Base-by-base conservation (phyloP, 1,284 basidiomycete species). In the Rhizoctonia solani region DNA sequence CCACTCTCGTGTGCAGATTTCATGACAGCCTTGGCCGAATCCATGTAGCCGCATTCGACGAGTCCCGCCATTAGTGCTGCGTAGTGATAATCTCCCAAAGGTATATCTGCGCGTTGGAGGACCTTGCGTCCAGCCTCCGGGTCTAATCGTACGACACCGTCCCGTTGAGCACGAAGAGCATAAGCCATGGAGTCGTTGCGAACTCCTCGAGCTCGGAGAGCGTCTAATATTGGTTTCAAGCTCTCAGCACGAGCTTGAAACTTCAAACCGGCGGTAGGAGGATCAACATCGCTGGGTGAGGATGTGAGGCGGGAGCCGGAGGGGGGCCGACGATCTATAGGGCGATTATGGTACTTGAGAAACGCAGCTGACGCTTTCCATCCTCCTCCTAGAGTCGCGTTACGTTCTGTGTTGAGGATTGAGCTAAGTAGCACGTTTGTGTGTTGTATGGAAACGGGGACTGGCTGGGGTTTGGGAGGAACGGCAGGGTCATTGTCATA, bases 311-410 rank as follows among this genome's bases (percentile, higher is more conserved):
- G 49, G 14, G 59, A 47, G 21, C 53, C 59, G 5, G 49, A 42
- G 6, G 59, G 37, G 13, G 59, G 37, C 30, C 4, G 21, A 3
- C 59, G 59, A n/a, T 65, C n/a, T 2, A 23, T 16, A 9, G 59
- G 49, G 11, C 59, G 59, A 30, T 32, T 19, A 6, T 39, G 59
- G 16, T 65, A 53, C 16, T 65, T 65, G 59, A 65, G 59, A 42
- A 65, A 65, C 19, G 59, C 59, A 44, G 59, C 32, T 16, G 59
- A 39, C 13, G 59, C 59, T 23, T 65, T 65, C 59, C 59, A 65
- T 21, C 59, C 59, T 27, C 59, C 59, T 5, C 59, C 59, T 3
- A 53, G 23, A 4, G 37, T 29, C 9, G 49, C 34, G 5, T 41
- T 42, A 8, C 59, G 59, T 23, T 65, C 59, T 1, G 49, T 37